Conservation (phyloP, 1,139 yeast genomes). For the Protomyces inouyei region DNA sequence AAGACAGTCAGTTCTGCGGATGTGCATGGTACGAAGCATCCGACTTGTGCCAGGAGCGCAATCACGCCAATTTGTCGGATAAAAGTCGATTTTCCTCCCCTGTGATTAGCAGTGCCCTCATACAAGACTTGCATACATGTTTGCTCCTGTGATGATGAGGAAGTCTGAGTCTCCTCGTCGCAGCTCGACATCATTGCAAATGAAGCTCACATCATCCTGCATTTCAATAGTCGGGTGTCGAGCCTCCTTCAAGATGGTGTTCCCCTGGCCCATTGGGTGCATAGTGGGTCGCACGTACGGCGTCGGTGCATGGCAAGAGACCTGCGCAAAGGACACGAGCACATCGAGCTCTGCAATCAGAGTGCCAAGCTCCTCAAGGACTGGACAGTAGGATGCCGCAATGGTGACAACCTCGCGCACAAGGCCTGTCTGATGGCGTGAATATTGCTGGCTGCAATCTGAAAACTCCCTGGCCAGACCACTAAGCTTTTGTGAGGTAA, state of each 20-base stretch:
- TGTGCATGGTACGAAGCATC: conserved; percentile 79
- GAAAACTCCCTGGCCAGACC: conserved; percentile 57
- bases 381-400: conserved; percentile 72
- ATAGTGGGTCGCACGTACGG: conserved; percentile 71
- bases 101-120: not conserved
- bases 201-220: conserved; percentile 81
- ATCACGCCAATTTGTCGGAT: conserved; percentile 89
- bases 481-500: conserved; percentile 65
- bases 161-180: conserved; percentile 55
- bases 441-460: conserved; percentile 61
- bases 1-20: conserved; percentile 73
- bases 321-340: conserved; percentile 76
- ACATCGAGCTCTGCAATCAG: conserved; percentile 76
- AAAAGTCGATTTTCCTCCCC: conserved; percentile 81
- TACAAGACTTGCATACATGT: conserved; percentile 61
- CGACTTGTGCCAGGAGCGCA: conserved; percentile 84
- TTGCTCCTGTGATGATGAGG: conserved; percentile 89
- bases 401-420: conserved; percentile 78
- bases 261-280: conserved; percentile 53
- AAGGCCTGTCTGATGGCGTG: conserved; percentile 65
- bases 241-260: conserved; percentile 59
- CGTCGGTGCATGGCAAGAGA: conserved; percentile 73
- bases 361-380: conserved; percentile 61
- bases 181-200: conserved; percentile 74
- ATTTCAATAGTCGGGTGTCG: conserved; percentile 93